Evolutionary conservation across 352 stramenopile genomes (phyloP).

Genomic region (Elongisporangium senticosum): DNA sequence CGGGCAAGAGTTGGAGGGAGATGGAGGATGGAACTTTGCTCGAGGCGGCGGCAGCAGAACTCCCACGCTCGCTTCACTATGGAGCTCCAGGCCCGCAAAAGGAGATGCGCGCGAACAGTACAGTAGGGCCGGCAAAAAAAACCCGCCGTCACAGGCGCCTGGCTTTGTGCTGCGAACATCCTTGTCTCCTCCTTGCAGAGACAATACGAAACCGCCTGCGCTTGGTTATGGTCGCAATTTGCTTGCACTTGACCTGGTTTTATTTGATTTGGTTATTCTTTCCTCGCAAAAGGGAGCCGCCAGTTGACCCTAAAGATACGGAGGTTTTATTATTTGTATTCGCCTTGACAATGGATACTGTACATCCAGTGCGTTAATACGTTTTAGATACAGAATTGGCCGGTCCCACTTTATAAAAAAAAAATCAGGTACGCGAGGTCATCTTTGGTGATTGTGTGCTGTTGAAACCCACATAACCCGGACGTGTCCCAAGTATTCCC

Average conservation of each 20-base stretch:
- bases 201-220: neutral
- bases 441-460: neutral
- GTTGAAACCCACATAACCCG: neutral
- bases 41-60: neutral
- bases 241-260: neutral
- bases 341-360: neutral
- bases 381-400: neutral
- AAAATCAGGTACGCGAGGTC: neutral
- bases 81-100: too few species aligned
- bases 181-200: neutral
- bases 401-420: neutral
- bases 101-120: neutral
- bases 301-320: neutral
- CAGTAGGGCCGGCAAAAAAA: neutral
- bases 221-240: neutral
- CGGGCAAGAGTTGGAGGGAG: neutral
- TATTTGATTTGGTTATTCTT: neutral
- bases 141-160: neutral
- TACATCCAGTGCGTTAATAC: neutral
- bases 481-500: neutral
- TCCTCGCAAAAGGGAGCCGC: neutral
- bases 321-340: neutral
- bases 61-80: neutral
- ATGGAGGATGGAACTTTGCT: neutral
- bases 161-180: neutral